Percentiles rank a stretch among this genome's conserved stretches.
These are phyloP conservation scores for Colletotrichum sp. DNA, from an alignment of 2,329 filamentous ascomycete species.

Conservation along the genomic window DNA sequence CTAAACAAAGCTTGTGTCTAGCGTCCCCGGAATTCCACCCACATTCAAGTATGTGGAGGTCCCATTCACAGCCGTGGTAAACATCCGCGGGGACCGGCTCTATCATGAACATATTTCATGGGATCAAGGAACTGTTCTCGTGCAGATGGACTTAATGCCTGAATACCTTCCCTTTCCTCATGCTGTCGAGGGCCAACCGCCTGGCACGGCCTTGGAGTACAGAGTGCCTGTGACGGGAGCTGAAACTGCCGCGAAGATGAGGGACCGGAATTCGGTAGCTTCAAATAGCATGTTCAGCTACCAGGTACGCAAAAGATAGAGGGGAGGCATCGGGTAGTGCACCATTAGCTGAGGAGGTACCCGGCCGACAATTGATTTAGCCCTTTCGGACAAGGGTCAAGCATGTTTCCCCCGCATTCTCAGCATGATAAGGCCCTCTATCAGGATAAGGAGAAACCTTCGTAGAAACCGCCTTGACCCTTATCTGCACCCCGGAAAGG, in stretches of 20 bases:
- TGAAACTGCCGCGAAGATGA: slow-evolving; percentile 35
- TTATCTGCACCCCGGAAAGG: not conserved
- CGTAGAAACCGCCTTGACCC: not conserved
- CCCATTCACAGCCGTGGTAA: slow-evolving; percentile 66
- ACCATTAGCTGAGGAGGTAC: not conserved
- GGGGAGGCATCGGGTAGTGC: not conserved
- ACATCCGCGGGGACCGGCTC: slow-evolving; percentile 60
- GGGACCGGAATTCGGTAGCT: slow-evolving; percentile 27
- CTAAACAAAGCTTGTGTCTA: slow-evolving; percentile 8
- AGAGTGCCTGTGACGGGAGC: slow-evolving; percentile 32
- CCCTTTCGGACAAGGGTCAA: not conserved
- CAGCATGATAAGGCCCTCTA: not conserved
- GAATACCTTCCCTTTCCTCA: slow-evolving; percentile 66
- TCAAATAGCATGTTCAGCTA: slow-evolving; percentile 34
- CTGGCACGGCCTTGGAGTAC: slow-evolving; percentile 26
- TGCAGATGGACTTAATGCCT: slow-evolving; percentile 59
- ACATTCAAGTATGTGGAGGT: slow-evolving; percentile 59
- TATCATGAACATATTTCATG: slow-evolving; percentile 72
- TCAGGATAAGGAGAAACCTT: not conserved
- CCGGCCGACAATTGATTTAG: not conserved
- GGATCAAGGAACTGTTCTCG: slow-evolving; percentile 68
- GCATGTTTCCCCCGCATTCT: not conserved
- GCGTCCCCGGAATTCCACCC: slow-evolving; percentile 58
- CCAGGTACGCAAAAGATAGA: not conserved
- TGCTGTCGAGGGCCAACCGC: not conserved